Evolutionary conservation across 257 asterid genomes (phyloP), one percentile per base, ranked within the genome.

Genomic region (Solanum pinnatisectum): DNA sequence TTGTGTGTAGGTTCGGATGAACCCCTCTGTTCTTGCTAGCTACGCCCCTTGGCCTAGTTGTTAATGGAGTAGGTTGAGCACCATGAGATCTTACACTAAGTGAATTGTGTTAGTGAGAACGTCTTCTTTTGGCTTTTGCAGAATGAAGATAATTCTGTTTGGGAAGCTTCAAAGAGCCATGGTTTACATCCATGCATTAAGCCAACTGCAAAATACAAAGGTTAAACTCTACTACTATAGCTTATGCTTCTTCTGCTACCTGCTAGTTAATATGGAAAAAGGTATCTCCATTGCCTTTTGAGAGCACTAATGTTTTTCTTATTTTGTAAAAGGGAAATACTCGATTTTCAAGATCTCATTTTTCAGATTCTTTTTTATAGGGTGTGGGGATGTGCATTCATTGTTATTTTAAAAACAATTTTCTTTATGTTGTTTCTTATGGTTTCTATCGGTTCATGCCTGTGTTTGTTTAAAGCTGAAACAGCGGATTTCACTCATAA

Each of bases 131-230:
- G 30, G 73, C 73, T 85, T 71, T 84, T 90, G 92, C 96, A 94
- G 98, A 87, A 72, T 59, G 87, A 68, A 60, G 90, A 92, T 81
- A 93, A 90, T 87, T 87, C 63, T 40, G 93, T 97, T 46, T 96
- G 98, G 99, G 93, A 89, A 89, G 84, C 92, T 89, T 94, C 98
- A 89, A 87, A 87, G 44, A 89, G 90, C 91, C 90, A 90, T 87
- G 93, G 95, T 84, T 92, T 97, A 83, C 94, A 25, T 87, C 89
- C 94, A 72, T 97, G 99, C 88, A 88, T 90, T 86, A 92, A 93
- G 90, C 98, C 95, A 60, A 92, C 98, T 49, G 30, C 92, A 88
- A 95, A 88, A 94, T 95, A 95, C 88, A 91, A 88, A 95, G 98
- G 99, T 95, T 85, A 42, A 5, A 30, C 68, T 30, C 85, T 30